Evolutionary conservation across 352 stramenopile species (phyloP), one percentile per base, ranked within the genome.

Genomic region (Blastocystis hominis): DNA sequence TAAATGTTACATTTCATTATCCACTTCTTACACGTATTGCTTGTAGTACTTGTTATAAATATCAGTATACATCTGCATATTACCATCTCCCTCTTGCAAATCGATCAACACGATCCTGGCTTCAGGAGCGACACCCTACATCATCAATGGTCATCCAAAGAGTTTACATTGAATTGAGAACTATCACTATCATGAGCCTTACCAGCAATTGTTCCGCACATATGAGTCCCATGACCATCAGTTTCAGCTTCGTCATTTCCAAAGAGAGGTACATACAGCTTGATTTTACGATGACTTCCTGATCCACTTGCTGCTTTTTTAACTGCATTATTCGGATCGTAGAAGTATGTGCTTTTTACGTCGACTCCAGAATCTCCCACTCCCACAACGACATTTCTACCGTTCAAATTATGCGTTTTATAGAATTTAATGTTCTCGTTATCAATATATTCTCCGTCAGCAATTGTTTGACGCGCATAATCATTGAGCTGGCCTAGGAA

Each of bases 311-410:
- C 61, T 7, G 15, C 53, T n/a, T 81, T 54, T 9, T 46, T 47
- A 3, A 81, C 50, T 6, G 30, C 4, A 50, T 81, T 15, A 24
- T 34, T 3, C 2, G 47, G 17, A n/a, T 81, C 72, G 30, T 66
- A 81, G 54, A 66, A 81, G 54, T 64, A 81, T 46, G 72, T 68
- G 72, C 47, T 81, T 20, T 64, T 64, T 3, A 54, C 50, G 56
- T 81, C 72, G 56, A 81, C 38, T 17, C 72, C 72, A 34, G 44
- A 68, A 40, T 81, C 72, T 10, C 72, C 72, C 2, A 81, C 54
- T 9, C 72, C 72, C 1, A 81, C 30, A 30, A 81, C 17, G n/a
- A 81, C n/a, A 5, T 81, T 46, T 0, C 24, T 13, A 13, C 72
- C 72, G 44, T 44, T 56, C 17, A 81, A 2, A 46, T 50, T 50